These are phyloP conservation scores for Fusarium sp. DNA, from an alignment of 2,329 filamentous ascomycete species.

Conservation along the genomic window DNA sequence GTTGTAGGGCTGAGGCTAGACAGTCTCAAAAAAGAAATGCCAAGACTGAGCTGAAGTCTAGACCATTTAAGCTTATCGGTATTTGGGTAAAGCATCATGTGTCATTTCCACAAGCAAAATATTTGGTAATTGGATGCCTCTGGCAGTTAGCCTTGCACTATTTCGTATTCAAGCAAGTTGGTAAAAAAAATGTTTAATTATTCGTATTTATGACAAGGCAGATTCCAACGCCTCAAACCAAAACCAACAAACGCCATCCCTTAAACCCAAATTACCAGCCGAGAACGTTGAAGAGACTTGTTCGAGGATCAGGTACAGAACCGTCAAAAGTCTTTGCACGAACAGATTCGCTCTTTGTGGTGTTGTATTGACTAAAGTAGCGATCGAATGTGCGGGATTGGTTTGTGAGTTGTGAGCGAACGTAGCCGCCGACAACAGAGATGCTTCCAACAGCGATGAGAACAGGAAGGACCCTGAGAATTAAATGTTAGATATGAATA, in stretches of 20 bases:
- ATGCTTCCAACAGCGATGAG: conserved; percentile 43
- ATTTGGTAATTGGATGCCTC: conserved; percentile 3
- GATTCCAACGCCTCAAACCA: conserved; percentile 15
- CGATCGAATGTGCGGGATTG: conserved; percentile 43
- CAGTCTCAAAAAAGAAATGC: conserved; percentile 8
- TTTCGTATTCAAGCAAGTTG: neutral
- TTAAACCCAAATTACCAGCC: conserved; percentile 32
- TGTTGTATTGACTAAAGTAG: conserved; percentile 46
- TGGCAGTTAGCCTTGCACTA: conserved; percentile 1
- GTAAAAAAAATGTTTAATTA: conserved; percentile 5
- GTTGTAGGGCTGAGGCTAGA: conserved; percentile 26
- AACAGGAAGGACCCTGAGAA: conserved; percentile 38
- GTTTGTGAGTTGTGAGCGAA: conserved; percentile 36
- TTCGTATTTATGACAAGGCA: conserved; percentile 13
- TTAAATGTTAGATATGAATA: conserved; percentile 13
- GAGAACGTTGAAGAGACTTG: conserved; percentile 44
- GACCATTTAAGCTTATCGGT: conserved; percentile 34
- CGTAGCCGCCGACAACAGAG: conserved; percentile 31
- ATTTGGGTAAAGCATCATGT: conserved; percentile 3
- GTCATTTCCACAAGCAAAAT: conserved; percentile 11
- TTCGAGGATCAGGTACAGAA: conserved; percentile 42
- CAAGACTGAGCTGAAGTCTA: conserved; percentile 31
- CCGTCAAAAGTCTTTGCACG: conserved; percentile 40
- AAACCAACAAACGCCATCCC: conserved; percentile 11
- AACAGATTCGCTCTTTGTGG: conserved; percentile 34